Evolutionary conservation across 768 basidiomycete genomes (phyloP).

Genomic region (Astraeus odoratus): DNA sequence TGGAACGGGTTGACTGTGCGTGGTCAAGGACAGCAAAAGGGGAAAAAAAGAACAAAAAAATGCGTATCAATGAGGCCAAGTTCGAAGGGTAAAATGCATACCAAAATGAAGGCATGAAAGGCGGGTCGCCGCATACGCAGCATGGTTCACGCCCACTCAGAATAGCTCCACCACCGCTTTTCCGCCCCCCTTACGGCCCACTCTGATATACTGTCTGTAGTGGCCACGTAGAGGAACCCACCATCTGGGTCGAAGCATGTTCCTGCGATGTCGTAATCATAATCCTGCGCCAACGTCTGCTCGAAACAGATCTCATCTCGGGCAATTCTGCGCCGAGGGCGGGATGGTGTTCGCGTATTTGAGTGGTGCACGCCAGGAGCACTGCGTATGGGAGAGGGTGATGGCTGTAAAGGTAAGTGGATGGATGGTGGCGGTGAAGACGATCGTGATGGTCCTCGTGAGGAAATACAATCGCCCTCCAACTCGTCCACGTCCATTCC

Average conservation of each 20-base stretch:
- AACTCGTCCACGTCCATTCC: constrained; percentile 45
- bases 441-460: constrained; percentile 39
- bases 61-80: not conserved
- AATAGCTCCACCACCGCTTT: constrained; percentile 65
- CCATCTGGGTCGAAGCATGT: constrained; percentile 69
- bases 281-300: constrained; percentile 4
- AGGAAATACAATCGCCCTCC: constrained; percentile 46
- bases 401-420: constrained; percentile 23
- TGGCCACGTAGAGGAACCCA: constrained; percentile 61
- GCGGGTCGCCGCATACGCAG: not conserved
- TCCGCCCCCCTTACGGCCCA: constrained; percentile 69
- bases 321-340: constrained; percentile 11
- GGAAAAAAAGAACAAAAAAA: not conserved
- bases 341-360: constrained; percentile 15
- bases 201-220: constrained; percentile 60
- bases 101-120: not conserved
- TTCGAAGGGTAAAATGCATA: not conserved
- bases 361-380: constrained; percentile 13
- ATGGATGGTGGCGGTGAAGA: constrained; percentile 40
- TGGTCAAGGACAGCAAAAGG: no score
- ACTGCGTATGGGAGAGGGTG: constrained; percentile 16
- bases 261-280: constrained; percentile 54
- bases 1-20: not conserved
- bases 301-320: not conserved
- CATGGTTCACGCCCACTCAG: constrained; percentile 32